Evolutionary conservation across 163 green algal species (phyloP).

Genomic region (Chloromonas sp.): DNA sequence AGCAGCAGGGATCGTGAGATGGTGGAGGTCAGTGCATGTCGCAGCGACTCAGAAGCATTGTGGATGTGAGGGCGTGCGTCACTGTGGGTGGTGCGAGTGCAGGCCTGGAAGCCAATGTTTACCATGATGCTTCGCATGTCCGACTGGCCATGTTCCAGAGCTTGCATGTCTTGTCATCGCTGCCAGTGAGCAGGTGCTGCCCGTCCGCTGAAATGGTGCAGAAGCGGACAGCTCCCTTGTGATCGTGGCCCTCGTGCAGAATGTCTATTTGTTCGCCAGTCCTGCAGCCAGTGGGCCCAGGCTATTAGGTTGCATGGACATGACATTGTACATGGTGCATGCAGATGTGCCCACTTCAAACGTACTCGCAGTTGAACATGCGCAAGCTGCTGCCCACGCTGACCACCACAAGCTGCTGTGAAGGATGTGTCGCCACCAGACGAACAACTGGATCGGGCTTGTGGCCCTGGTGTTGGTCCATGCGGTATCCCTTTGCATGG

Average conservation of each 20-base stretch:
- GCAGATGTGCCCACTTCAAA: not conserved
- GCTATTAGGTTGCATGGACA: not conserved
- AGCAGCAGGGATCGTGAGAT: too few species aligned
- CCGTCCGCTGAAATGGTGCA: conserved; percentile 42
- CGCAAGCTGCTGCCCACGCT: conserved; percentile 11
- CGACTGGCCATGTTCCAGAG: conserved; percentile 35
- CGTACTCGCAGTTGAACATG: conserved; percentile 23
- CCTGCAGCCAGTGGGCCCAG: not conserved
- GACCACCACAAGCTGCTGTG: conserved; percentile 7
- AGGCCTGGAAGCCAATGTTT: too few species aligned
- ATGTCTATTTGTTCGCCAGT: not conserved
- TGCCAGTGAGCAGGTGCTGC: conserved; percentile 41
- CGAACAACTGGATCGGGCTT: conserved; percentile 12
- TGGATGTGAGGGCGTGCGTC: too few species aligned
- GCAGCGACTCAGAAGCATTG: too few species aligned
- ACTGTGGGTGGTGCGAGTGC: too few species aligned
- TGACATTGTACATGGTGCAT: not conserved
- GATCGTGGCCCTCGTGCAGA: not conserved
- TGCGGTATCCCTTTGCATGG: not conserved
- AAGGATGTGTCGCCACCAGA: conserved; percentile 9
- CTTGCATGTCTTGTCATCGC: conserved; percentile 54
- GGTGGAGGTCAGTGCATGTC: too few species aligned
- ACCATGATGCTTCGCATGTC: conserved; percentile 4
- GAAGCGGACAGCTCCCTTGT: conserved; percentile 29
- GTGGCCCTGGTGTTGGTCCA: conserved; percentile 10